Base-by-base conservation (phyloP, 495 filamentous ascomycete species). In the Daldinia vernicosa region DNA sequence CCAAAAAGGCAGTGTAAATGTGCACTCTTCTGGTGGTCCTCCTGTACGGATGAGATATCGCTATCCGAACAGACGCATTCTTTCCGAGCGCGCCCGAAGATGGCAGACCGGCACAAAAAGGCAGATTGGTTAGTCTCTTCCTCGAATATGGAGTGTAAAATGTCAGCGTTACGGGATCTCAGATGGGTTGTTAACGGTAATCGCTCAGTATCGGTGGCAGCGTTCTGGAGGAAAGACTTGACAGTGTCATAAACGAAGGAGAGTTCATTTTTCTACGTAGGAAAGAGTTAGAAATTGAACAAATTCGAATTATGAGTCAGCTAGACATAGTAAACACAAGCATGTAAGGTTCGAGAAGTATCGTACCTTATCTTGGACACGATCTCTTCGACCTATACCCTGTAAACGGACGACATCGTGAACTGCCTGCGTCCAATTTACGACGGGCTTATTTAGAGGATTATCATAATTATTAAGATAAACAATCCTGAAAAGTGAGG, bases 1-100 rank as follows among this genome's bases (percentile, higher is more conserved):
- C 89, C 90, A 67, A 87, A 88, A 27, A 89, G 78, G 43, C 82
- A 84, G 66, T 91, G 89, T 9, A 92, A 78, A 61, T 89, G 87
- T 27, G 89, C 90, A 59, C 85, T 88, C 52, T 80, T 76, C 72
- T 90, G 89, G 22, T 83, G 78, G n/a, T 81, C 67, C 22, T 52
- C 11, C 19, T 62, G 67, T 14, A 57, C 69, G 14, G 52, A 24
- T 1, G 17, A 45, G 51, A 53, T 52, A 30, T 67, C 69, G 22
- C 12, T 24, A 24, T 47, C 43, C 19, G 43, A 47, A 14, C 19
- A 47, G 17, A 24, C 11, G 7, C 66, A 33, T 9, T 60, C 62
- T 32, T 78, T 75, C 33, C 72, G 65, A 8, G 84, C 85, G 35
- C 81, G 80, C 27, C 80, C 75, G 71, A 83, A 90, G 12, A 89